phyloP scores from a whole-genome alignment of 2,329 filamentous ascomycete genomes.

The Penicillium corylophilum region DNA sequence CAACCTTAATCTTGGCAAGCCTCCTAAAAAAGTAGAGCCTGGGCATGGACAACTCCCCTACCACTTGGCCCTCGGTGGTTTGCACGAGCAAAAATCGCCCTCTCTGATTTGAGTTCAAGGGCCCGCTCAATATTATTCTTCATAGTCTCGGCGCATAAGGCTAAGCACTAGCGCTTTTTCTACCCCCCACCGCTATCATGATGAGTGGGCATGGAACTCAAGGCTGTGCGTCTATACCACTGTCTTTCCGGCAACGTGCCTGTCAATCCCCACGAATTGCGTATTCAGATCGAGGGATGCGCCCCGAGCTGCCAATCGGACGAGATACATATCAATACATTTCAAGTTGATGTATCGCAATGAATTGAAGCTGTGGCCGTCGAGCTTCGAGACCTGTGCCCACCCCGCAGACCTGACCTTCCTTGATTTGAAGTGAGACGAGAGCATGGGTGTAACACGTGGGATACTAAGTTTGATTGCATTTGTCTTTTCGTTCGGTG shows the following conservation, averaged over 20 bases:
- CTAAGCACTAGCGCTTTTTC: not conserved
- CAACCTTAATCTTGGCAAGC: slow-evolving; percentile 1
- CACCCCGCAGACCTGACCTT: slow-evolving; percentile 8
- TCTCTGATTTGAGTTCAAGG: slow-evolving; percentile 6
- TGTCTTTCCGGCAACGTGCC: not conserved
- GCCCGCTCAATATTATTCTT: not conserved
- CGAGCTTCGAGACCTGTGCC: not conserved
- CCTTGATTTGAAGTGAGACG: not conserved
- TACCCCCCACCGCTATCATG: not conserved
- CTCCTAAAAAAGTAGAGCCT: not conserved
- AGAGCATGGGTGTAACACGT: slow-evolving; percentile 6
- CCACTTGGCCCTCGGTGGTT: not conserved
- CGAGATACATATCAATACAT: slow-evolving; percentile 2
- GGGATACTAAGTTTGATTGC: slow-evolving; percentile 2
- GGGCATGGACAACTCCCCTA: not conserved
- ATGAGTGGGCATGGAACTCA: not conserved
- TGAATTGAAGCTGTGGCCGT: not conserved
- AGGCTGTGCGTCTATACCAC: not conserved
- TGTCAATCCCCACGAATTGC: slow-evolving; percentile 3
- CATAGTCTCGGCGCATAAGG: not conserved
- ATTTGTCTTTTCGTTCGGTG: not conserved
- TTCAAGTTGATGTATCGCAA: not conserved
- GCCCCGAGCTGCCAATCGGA: slow-evolving; percentile 10
- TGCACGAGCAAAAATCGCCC: slow-evolving; percentile 2
- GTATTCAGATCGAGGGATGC: not conserved